Conservation (phyloP, 2,329 filamentous ascomycete genomes). For the Monilinia polystroma region DNA sequence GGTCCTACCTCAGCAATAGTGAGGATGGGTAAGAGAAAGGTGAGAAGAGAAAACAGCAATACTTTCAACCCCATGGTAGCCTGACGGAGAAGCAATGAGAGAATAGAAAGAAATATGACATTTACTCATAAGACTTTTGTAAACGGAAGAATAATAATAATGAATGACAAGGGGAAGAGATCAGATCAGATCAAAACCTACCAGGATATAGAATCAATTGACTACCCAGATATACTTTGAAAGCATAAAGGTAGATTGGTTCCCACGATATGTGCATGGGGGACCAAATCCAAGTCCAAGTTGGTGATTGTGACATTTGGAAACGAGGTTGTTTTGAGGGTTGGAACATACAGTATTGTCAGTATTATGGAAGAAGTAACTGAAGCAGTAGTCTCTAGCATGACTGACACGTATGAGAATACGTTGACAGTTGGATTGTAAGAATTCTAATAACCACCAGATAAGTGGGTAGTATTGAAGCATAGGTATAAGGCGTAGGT, state of each 20-base stretch:
- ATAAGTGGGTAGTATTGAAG: too few relatives aligned
- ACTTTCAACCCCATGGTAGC: slow-evolving; percentile 6
- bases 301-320: too few relatives aligned
- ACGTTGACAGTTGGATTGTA: too few relatives aligned
- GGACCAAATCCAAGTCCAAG: too few relatives aligned
- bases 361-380: too few relatives aligned
- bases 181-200: not conserved
- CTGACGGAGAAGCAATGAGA: slow-evolving; percentile 5
- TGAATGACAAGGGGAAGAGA: not conserved
- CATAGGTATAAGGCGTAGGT: too few relatives aligned
- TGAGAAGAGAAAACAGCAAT: slow-evolving; percentile 4
- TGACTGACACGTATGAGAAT: too few relatives aligned
- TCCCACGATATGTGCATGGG: too few relatives aligned
- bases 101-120: not conserved
- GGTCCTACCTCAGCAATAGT: slow-evolving; percentile 6
- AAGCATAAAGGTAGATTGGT: not conserved
- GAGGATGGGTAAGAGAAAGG: not conserved
- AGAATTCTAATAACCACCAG: too few relatives aligned
- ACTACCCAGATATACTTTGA: not conserved
- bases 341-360: too few relatives aligned
- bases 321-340: too few relatives aligned
- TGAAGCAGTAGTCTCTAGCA: too few relatives aligned
- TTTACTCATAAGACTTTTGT: not conserved
- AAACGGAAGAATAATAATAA: not conserved
- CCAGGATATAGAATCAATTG: slow-evolving; percentile 5